phyloP scores from a whole-genome alignment of 352 stramenopile genomes.

The Phytopythium delawarense region DNA sequence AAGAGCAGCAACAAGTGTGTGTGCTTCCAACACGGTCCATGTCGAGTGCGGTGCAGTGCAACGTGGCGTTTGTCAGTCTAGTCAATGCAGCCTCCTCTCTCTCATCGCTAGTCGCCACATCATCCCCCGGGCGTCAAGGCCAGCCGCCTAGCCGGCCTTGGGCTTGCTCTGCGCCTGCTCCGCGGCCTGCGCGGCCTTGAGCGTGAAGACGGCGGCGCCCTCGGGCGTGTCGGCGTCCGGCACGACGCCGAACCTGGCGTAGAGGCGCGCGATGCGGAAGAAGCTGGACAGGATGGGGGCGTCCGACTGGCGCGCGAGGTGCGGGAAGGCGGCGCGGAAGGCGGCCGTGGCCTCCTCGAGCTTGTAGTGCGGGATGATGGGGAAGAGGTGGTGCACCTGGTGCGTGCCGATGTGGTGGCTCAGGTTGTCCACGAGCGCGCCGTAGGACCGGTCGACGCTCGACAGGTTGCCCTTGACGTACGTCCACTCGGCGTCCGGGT shows the following conservation, averaged over 20 bases:
- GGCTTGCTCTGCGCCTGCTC: slow-evolving; percentile 27
- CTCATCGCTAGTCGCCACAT: too few species aligned
- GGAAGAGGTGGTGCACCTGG: slow-evolving; percentile 84
- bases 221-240: slow-evolving; percentile 25
- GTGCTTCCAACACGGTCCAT: neutral
- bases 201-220: slow-evolving; percentile 55
- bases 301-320: slow-evolving; percentile 67
- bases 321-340: slow-evolving; percentile 64
- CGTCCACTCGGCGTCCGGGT: slow-evolving; percentile 78
- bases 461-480: slow-evolving; percentile 84
- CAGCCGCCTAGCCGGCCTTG: slow-evolving; percentile 18
- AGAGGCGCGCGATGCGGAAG: slow-evolving; percentile 52
- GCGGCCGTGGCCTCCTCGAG: slow-evolving; percentile 53
- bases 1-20: neutral
- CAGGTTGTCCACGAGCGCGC: slow-evolving; percentile 73
- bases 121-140: too few species aligned
- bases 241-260: slow-evolving; percentile 67
- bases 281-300: slow-evolving; percentile 69
- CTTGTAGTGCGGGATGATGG: slow-evolving; percentile 87
- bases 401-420: slow-evolving; percentile 88
- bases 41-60: too few species aligned
- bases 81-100: too few species aligned
- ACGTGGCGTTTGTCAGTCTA: too few species aligned
- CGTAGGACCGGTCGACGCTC: slow-evolving; percentile 78
- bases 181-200: slow-evolving; percentile 47